Percentiles rank a stretch among this genome's conserved stretches.
Evolutionary conservation across 768 basidiomycete genomes (phyloP).

Genomic region (Suillus spraguei): DNA sequence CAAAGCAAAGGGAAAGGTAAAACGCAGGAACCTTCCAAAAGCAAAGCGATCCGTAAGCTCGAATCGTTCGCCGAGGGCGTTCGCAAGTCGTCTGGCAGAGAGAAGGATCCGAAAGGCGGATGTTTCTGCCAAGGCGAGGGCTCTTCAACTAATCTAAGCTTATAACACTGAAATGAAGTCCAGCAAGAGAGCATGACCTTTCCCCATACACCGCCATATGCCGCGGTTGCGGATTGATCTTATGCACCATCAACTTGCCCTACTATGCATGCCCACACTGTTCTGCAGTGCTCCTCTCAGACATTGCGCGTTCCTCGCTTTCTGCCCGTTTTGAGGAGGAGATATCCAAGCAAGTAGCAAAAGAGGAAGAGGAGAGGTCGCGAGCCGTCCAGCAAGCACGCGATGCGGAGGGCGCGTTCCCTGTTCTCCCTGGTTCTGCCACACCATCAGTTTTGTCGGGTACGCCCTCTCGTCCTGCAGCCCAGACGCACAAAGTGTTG

Average conservation of each 20-base stretch:
- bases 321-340: slow-evolving; percentile 46
- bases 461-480: slow-evolving; percentile 25
- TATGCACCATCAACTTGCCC: slow-evolving; percentile 61
- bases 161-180: neutral
- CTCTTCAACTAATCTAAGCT: neutral
- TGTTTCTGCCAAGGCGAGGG: slow-evolving; percentile 70
- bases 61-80: slow-evolving; percentile 50
- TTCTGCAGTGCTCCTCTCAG: slow-evolving; percentile 38
- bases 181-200: slow-evolving; percentile 61
- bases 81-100: slow-evolving; percentile 31
- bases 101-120: slow-evolving; percentile 60
- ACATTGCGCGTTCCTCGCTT: slow-evolving; percentile 36
- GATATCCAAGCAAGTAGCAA: slow-evolving; percentile 43
- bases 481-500: slow-evolving; percentile 57
- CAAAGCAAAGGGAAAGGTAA: slow-evolving; percentile 41
- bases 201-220: slow-evolving; percentile 61
- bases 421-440: slow-evolving; percentile 40
- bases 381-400: slow-evolving; percentile 50
- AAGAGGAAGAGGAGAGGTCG: slow-evolving; percentile 52
- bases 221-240: slow-evolving; percentile 58
- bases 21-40: slow-evolving; percentile 43
- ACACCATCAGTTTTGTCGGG: slow-evolving; percentile 17
- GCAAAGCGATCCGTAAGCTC: slow-evolving; percentile 48
- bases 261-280: slow-evolving; percentile 60
- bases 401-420: slow-evolving; percentile 62